phyloP scores from a whole-genome alignment of 2,329 filamentous ascomycete genomes.

The Xylariaceae sp. region DNA sequence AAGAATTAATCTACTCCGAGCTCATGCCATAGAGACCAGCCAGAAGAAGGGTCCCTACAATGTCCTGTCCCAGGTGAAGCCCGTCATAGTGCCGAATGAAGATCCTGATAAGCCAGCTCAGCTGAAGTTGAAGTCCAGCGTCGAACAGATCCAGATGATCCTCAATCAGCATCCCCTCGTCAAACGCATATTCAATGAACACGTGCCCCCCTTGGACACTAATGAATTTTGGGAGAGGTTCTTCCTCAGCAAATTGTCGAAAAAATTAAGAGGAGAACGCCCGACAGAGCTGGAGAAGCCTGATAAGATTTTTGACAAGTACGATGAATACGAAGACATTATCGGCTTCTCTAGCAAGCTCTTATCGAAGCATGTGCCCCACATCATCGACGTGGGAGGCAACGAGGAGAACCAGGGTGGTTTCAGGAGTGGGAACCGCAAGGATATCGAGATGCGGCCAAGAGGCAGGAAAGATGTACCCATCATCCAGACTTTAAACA shows the following conservation, averaged over 20 bases:
- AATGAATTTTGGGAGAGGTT: conserved; percentile 91
- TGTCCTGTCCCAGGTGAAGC: conserved; percentile 86
- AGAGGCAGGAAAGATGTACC: conserved; percentile 71
- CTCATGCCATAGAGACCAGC: conserved; percentile 84
- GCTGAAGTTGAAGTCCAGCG: conserved; percentile 79
- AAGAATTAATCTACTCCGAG: conserved; percentile 79
- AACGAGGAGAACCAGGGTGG: conserved; percentile 96
- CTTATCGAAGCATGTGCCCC: conserved; percentile 70
- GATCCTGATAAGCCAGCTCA: conserved; percentile 52
- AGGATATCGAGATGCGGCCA: conserved; percentile 88
- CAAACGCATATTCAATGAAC: conserved; percentile 88
- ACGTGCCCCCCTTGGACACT: conserved; percentile 80
- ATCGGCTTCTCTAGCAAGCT: conserved; percentile 55
- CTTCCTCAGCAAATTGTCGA: conserved; percentile 87
- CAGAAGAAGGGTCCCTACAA: conserved; percentile 93
- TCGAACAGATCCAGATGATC: conserved; percentile 91
- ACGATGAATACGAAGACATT: conserved; percentile 73
- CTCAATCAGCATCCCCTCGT: conserved; percentile 92
- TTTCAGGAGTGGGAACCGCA: conserved; percentile 77
- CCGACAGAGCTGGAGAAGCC: conserved; percentile 75
- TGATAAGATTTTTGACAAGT: conserved; percentile 83
- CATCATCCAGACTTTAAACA: conserved; percentile 87
- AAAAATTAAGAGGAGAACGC: conserved; percentile 88
- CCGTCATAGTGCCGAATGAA: conserved; percentile 60
- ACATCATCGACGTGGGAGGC: conserved; percentile 88